phyloP scores from a whole-genome alignment of 2,329 filamentous ascomycete genomes.

The Cladophialophora chaetospira region DNA sequence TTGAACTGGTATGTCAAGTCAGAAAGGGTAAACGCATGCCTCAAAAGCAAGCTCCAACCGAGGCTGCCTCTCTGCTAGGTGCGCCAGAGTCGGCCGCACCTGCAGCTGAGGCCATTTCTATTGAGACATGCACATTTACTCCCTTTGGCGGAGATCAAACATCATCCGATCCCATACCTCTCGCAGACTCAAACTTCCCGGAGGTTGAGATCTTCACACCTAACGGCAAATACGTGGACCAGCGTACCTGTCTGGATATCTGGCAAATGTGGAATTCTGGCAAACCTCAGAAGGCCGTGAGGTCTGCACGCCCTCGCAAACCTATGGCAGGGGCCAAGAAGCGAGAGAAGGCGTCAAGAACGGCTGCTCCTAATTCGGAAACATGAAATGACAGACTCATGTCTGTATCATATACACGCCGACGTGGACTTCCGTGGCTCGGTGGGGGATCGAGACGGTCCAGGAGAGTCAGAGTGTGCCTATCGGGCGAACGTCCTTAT shows the following conservation, averaged over 20 bases:
- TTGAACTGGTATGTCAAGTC: conserved; percentile 83
- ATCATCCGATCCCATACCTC: conserved; percentile 17
- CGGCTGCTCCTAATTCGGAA: no score
- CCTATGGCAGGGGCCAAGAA: conserved; percentile 28
- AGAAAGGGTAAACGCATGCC: conserved; percentile 49
- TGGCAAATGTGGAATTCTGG: conserved; percentile 27
- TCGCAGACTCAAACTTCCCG: conserved; percentile 63
- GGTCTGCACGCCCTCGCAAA: conserved; percentile 23
- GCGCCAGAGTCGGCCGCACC: conserved; percentile 7
- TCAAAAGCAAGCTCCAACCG: neutral
- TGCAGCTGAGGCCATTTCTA: conserved; percentile 12
- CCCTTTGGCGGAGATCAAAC: conserved; percentile 23
- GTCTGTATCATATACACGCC: no score
- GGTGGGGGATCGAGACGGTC: no score
- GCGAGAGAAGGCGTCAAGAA: conserved; percentile 12
- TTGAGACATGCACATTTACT: conserved; percentile 22
- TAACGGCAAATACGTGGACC: conserved; percentile 74
- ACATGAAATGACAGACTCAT: no score
- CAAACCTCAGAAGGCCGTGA: conserved; percentile 10
- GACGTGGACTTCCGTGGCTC: no score
- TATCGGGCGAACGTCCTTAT: no score
- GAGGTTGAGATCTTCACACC: conserved; percentile 83
- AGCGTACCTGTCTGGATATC: conserved; percentile 21
- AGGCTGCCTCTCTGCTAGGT: neutral
- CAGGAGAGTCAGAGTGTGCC: no score